Base-by-base conservation (phyloP, 2,329 filamentous ascomycete genomes). In the Diaporthe sp. region DNA sequence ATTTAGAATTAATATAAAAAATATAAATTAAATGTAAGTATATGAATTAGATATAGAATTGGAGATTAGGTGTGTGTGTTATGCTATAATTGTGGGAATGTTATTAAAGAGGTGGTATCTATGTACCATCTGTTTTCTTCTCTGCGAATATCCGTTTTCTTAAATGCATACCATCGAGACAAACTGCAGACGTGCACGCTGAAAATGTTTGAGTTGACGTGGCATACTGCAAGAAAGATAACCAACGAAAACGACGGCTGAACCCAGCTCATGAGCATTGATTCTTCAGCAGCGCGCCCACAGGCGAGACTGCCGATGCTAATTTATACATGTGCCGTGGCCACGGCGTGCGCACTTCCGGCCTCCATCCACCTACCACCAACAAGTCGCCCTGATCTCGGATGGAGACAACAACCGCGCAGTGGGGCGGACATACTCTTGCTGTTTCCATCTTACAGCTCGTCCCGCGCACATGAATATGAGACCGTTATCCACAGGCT, bases 321-420 rank as follows among this genome's bases (percentile, higher is more conserved):
- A 55, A 55, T 5, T 55, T 42, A 31, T 69, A 69, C 65, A 55
- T 68, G 12, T 69, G 65, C 65, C 65, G 49, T 69, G 34, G 22
- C 42, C 15, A 42, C 34, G 65, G 65, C 49, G 65, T 49, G 65
- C 65, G n/a, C 65, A 69, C 46, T 69, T 31, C 34, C 55, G n/a
- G 31, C 65, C 34, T 68, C 62, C 62, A 51, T 7, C 13, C 5
- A 39, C 22, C 31, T 8, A 46, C 39, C 31, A 28, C 31, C 59
- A 12, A 12, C 46, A 12, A 13, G 10, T 17, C 22, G 8, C 34
- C 49, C 46, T 19, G 15, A 4, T 69, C 15, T 34, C 34, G n/a
- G 28, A n/a, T n/a, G 49, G 65, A 55, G 17, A 42, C 31, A 42
- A 28, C n/a, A 28, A 42, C 53, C 31, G 31, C 62, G 25, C 34